These are phyloP conservation scores for Eragrostis nindensis DNA, from an alignment of 176 grass and related monocot genomes.

Conservation along the genomic window DNA sequence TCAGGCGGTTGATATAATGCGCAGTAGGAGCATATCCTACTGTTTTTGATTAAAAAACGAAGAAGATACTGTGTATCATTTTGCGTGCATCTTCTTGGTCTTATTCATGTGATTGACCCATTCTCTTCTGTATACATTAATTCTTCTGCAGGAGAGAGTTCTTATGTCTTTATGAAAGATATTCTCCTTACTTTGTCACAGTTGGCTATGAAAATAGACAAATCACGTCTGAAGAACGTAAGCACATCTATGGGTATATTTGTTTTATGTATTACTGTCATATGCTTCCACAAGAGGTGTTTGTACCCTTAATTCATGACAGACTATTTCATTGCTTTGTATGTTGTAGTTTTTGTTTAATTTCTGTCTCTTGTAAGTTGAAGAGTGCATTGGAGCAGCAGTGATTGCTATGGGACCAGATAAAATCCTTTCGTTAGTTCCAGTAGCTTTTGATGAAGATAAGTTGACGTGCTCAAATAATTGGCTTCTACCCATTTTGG, in stretches of 20 bases:
- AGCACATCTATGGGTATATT: conserved; percentile 42
- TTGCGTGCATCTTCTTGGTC: not conserved
- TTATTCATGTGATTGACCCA: not conserved
- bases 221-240: conserved; percentile 55
- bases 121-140: conserved; percentile 13
- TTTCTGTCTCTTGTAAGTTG: conserved; percentile 59
- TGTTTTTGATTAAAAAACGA: too few relatives aligned
- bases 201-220: conserved; percentile 46
- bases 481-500: conserved; percentile 93
- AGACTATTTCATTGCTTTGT: not conserved
- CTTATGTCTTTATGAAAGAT: conserved; percentile 83
- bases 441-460: conserved; percentile 66
- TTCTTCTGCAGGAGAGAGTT: conserved; percentile 57
- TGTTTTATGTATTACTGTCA: conserved; percentile 30
- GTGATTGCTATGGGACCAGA: conserved; percentile 78
- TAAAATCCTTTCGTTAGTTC: conserved; percentile 75
- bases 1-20: not conserved
- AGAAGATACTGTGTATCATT: conserved; percentile 8
- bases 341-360: conserved; percentile 24
- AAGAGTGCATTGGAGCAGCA: conserved; percentile 88
- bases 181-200: conserved; percentile 74
- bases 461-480: conserved; percentile 72
- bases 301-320: conserved; percentile 28
- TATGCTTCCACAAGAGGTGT: not conserved
- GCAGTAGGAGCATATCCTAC: too few relatives aligned